Percentiles rank a stretch among this genome's conserved stretches.
phyloP scores from a whole-genome alignment of 2,329 filamentous ascomycete genomes.

The Colletotrichum theobromicola region DNA sequence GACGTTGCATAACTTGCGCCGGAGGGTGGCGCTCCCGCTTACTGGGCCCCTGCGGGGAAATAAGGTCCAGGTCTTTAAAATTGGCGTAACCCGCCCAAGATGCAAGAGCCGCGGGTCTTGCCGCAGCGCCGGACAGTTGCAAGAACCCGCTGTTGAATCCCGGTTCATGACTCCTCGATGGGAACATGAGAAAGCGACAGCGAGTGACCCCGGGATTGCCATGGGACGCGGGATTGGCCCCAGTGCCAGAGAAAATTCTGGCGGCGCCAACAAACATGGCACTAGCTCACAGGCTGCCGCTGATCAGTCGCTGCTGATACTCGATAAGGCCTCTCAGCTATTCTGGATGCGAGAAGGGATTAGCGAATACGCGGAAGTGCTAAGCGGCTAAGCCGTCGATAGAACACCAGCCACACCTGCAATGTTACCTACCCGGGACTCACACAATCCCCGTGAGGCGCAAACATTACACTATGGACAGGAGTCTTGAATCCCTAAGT shows the following conservation, averaged over 20 bases:
- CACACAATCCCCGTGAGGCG: not conserved
- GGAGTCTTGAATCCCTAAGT: not conserved
- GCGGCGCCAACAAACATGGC: not conserved
- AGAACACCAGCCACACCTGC: not conserved
- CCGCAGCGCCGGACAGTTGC: not conserved
- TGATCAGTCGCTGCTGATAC: not conserved
- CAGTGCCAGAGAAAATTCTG: not conserved
- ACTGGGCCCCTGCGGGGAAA: constrained; percentile 1
- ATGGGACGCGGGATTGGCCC: not conserved
- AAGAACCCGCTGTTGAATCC: not conserved
- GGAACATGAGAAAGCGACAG: not conserved
- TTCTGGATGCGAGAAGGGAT: not conserved
- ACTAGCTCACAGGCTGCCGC: not conserved
- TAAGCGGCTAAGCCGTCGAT: not conserved
- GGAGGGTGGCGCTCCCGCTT: not conserved
- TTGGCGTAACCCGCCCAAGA: not conserved
- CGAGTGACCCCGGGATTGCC: not conserved
- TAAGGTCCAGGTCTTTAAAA: not conserved
- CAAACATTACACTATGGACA: no score
- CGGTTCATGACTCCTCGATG: not conserved
- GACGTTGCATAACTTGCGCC: constrained; percentile 2
- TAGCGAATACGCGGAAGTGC: not conserved
- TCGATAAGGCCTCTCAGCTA: not conserved
- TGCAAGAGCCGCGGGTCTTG: not conserved
- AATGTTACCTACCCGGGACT: not conserved